A percentile compares a stretch with the other conserved stretches of the same genome.
Evolutionary conservation across 805 yeast species (phyloP).

Genomic region (Lipomyces chichibuensis): DNA sequence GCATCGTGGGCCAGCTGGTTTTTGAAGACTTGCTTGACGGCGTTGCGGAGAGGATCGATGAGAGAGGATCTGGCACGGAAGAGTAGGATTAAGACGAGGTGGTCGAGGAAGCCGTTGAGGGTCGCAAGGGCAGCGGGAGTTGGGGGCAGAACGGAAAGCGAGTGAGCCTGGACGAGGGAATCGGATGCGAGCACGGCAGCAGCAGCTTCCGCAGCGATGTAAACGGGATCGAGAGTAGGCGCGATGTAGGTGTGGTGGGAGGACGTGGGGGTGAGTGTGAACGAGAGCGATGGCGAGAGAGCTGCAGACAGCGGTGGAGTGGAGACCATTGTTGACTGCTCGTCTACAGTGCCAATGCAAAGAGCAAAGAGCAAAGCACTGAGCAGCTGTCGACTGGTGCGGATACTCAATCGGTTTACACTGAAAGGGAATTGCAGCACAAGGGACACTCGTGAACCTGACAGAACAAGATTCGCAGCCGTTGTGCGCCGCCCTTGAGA

Average conservation of each 20-base stretch:
- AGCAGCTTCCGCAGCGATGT: constrained; percentile 11
- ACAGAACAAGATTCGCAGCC: too few relatives aligned
- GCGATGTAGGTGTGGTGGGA: not conserved
- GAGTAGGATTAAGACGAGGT: constrained; percentile 10
- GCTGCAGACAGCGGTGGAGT: not conserved
- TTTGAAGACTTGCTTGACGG: constrained; percentile 11
- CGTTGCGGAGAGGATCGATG: constrained; percentile 7
- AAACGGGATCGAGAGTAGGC: constrained; percentile 5
- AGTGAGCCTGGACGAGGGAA: constrained; percentile 8
- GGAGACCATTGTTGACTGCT: not conserved
- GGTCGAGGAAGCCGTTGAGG: constrained; percentile 20
- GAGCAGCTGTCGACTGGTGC: not conserved
- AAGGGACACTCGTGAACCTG: too few relatives aligned
- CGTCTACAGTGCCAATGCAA: not conserved
- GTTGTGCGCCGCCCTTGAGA: too few relatives aligned
- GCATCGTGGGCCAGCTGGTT: constrained; percentile 25
- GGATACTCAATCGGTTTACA: not conserved
- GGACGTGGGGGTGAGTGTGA: not conserved
- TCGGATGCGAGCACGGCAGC: constrained; percentile 20
- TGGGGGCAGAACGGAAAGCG: constrained; percentile 14
- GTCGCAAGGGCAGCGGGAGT: constrained; percentile 2
- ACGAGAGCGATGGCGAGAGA: constrained; percentile 1
- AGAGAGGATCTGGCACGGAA: constrained; percentile 14
- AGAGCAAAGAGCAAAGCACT: not conserved
- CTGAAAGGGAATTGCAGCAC: too few relatives aligned